A percentile compares a stretch with the other conserved stretches of the same genome.
Evolutionary conservation across 169 alveolate genomes (phyloP).

Genomic region (Eimeria sp.): DNA sequence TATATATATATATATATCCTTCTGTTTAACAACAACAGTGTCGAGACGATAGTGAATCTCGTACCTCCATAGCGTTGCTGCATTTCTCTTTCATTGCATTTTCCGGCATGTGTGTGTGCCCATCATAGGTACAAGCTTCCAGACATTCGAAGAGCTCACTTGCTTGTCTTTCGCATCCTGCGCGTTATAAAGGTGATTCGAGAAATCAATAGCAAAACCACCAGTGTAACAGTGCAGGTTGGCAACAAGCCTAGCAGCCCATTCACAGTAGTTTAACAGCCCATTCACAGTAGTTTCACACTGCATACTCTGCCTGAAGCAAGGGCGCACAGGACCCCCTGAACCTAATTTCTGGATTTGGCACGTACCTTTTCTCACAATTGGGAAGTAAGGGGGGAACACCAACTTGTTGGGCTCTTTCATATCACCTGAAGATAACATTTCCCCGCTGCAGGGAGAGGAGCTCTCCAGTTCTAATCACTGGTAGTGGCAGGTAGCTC

Average conservation of each 20-base stretch:
- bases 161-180: conserved; percentile 60
- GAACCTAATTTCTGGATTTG: not conserved
- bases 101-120: conserved; percentile 9
- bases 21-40: not conserved
- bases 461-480: not conserved
- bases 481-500: not conserved
- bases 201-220: not conserved
- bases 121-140: conserved; percentile 14
- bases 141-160: conserved; percentile 13
- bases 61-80: conserved; percentile 37
- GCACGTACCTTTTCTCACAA: conserved; percentile 52
- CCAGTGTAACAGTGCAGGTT: not conserved
- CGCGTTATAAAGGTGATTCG: not conserved
- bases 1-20: no score
- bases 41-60: not conserved
- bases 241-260: not conserved
- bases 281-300: no score
- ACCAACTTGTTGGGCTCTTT: not conserved
- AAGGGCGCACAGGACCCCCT: not conserved
- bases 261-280: no score
- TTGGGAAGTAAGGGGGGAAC: conserved; percentile 65
- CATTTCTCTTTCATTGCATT: not conserved
- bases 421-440: not conserved
- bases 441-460: not conserved
- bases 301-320: not conserved